Conservation (phyloP, 257 asterid species). For the Ocimum tenuiflorum region DNA sequence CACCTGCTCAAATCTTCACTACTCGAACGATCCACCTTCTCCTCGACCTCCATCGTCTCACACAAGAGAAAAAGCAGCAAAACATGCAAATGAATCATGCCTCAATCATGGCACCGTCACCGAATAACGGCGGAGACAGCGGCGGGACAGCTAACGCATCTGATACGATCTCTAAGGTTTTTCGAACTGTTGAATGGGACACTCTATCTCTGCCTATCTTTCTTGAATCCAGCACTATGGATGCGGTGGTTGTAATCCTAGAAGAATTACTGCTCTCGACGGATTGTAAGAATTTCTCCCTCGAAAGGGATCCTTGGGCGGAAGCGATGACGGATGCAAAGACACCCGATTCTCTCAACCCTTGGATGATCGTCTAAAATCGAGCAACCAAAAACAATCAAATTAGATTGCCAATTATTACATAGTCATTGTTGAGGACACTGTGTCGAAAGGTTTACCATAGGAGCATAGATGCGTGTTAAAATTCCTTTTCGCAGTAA, state of each 20-base stretch:
- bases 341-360: conserved; percentile 76
- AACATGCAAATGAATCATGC: conserved; percentile 39
- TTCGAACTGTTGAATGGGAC: conserved; percentile 51
- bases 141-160: conserved; percentile 70
- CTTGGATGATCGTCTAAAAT: conserved; percentile 74
- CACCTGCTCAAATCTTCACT: conserved; percentile 63
- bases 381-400: not conserved
- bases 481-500: conserved; percentile 85
- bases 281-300: conserved; percentile 64
- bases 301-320: conserved; percentile 44
- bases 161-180: conserved; percentile 29
- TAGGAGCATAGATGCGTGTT: conserved; percentile 90
- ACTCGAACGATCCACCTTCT: too few species aligned
- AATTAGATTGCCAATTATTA: not conserved
- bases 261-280: conserved; percentile 58
- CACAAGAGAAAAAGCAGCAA: conserved; percentile 59
- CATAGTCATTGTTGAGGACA: not conserved
- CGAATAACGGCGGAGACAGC: conserved; percentile 60
- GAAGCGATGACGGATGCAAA: conserved; percentile 60
- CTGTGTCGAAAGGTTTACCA: conserved; percentile 43
- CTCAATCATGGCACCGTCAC: conserved; percentile 36
- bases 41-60: conserved; percentile 18
- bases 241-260: conserved; percentile 27
- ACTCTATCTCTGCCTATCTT: conserved; percentile 46
- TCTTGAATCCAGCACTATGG: conserved; percentile 50